Evolutionary conservation across 177 flowering plant genomes (phyloP), one percentile per base, ranked within the genome.

Genomic region (Vitis hybrid): DNA sequence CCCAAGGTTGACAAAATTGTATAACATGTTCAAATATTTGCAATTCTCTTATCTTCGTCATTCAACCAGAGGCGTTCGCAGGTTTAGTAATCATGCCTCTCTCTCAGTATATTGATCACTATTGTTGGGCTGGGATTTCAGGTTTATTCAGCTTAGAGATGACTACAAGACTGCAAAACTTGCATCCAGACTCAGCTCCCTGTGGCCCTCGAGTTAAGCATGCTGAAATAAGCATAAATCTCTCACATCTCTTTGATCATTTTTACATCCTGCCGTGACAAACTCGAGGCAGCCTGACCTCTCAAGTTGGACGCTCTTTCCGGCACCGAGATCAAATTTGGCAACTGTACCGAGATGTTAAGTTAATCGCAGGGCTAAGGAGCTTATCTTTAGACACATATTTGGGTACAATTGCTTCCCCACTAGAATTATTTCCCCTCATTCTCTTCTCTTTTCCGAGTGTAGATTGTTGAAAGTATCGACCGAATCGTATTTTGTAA

Each of bases 151-250:
- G 72, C 93, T 92, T 32, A 74, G 97, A 66, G 97, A 92, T 34
- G 97, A 92, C 74, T 92, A 82, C 80, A 92, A 90, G 78, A 85
- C 86, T 62, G 97, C 97, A 63, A 92, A 87, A 69, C 87, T 92
- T 75, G 97, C 93, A 17, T 61, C 93, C 14, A 86, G 74, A 69
- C 93, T 92, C 60, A 80, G 88, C 72, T 88, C 94, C 56, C 70
- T 90, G 73, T 90, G 89, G 89, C 68, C 86, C 79, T 74, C 71
- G 19, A 74, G 69, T 54, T 80, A 60, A 70, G 66, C 19, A 7
- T 62, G 74, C 72, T 64, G 69, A 30, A 58, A 21, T 62, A 11
- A 51, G 49, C 52, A 34, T 57, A 10, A 39, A 21, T 64, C 18
- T 26, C 55, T 32, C 18, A 6, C 6, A 7, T 48, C 32, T 55